Evolutionary conservation across 805 yeast species (phyloP).

Genomic region (Starmerella gropengiesseri): DNA sequence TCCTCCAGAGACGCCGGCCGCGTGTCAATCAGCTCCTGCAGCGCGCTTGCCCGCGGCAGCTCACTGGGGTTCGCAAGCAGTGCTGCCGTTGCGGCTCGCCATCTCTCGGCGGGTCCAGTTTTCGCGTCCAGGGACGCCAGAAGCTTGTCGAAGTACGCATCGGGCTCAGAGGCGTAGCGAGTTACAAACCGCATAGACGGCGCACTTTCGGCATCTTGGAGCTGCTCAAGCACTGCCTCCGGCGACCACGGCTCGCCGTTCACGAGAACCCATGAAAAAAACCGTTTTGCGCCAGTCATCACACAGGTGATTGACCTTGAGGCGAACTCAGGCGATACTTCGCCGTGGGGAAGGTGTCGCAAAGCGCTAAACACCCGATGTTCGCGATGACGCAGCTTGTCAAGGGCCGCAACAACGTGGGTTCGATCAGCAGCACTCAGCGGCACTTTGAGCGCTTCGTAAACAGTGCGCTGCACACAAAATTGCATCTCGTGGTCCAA

Average conservation of each 20-base stretch:
- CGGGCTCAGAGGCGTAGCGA: not conserved
- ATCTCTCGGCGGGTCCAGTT: too few relatives aligned
- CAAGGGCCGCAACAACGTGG: not conserved
- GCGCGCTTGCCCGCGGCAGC: too few relatives aligned
- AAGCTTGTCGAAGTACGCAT: not conserved
- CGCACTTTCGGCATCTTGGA: not conserved
- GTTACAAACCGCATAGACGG: conserved; percentile 1
- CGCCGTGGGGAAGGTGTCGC: not conserved
- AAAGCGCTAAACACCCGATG: not conserved
- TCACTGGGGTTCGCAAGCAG: too few relatives aligned
- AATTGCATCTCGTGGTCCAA: conserved; percentile 33
- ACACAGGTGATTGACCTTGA: not conserved
- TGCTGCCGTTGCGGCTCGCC: not conserved
- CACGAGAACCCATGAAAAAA: conserved; percentile 2
- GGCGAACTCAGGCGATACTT: too few relatives aligned
- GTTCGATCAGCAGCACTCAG: not conserved
- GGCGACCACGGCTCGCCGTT: conserved; percentile 2
- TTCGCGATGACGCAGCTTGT: not conserved
- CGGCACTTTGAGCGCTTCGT: conserved; percentile 27
- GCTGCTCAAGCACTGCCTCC: not conserved
- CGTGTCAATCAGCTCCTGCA: too few relatives aligned
- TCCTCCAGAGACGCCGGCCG: too few relatives aligned
- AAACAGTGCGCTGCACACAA: conserved; percentile 52
- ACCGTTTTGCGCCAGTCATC: not conserved
- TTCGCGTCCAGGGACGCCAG: not conserved